phyloP scores from a whole-genome alignment of 148 eudicot species.

The Arctostaphylos glauca region DNA sequence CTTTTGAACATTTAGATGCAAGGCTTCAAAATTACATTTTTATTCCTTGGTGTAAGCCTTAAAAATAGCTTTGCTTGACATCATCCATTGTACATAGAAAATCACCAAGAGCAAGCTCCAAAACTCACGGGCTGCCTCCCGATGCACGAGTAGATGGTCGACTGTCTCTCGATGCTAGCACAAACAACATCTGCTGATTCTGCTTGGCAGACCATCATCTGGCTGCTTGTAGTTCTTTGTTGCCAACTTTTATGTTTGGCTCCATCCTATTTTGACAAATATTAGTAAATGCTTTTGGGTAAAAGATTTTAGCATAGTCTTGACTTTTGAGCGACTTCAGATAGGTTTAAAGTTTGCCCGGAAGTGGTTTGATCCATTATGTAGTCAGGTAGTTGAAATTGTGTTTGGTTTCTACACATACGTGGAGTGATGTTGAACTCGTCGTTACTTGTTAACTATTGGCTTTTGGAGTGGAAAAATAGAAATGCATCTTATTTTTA shows the following conservation, averaged over 20 bases:
- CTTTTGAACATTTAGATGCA: not conserved
- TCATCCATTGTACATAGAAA: not conserved
- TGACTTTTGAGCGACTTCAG: not conserved
- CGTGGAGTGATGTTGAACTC: too few relatives aligned
- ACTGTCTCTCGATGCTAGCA: too few relatives aligned
- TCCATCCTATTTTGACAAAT: too few relatives aligned
- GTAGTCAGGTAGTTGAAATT: too few relatives aligned
- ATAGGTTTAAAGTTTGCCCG: not conserved
- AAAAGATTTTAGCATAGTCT: not conserved
- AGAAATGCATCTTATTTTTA: not conserved
- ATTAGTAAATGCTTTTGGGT: not conserved
- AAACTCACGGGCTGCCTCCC: too few relatives aligned
- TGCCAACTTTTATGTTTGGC: too few relatives aligned
- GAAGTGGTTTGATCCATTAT: not conserved
- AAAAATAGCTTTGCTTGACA: not conserved
- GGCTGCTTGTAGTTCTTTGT: too few relatives aligned
- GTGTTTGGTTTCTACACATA: too few relatives aligned
- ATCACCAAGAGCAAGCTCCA: not conserved
- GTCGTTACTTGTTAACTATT: not conserved
- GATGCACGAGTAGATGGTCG: too few relatives aligned
- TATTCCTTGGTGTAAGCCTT: not conserved
- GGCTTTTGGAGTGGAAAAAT: not conserved
- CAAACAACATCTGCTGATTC: too few relatives aligned
- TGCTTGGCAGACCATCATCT: too few relatives aligned
- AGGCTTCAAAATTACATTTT: not conserved